Evolutionary conservation across 2,329 filamentous ascomycete species (phyloP).

Genomic region (Alternaria arbusti): DNA sequence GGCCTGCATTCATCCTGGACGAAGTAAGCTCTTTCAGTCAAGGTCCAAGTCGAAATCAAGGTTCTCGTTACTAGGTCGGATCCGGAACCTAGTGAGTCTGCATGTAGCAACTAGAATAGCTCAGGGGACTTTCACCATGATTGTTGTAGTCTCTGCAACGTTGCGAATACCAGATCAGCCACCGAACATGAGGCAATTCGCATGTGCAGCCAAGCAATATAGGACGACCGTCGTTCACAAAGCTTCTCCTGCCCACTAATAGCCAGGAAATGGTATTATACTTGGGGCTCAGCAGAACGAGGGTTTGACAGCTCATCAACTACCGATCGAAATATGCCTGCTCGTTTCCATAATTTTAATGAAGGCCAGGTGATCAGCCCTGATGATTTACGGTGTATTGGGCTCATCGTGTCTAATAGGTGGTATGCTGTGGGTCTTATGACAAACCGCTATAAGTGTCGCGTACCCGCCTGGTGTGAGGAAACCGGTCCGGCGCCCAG

Average conservation of each 20-base stretch:
- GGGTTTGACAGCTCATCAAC: slow-evolving; percentile 1
- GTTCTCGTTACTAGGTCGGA: background rate
- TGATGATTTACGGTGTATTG: slow-evolving; percentile 15
- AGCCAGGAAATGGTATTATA: slow-evolving; percentile 10
- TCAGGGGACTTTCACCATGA: background rate
- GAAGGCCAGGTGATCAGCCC: slow-evolving; percentile 17
- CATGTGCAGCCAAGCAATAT: background rate
- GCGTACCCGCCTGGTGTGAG: background rate
- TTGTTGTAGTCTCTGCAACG: background rate
- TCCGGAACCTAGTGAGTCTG: background rate
- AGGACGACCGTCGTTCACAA: background rate
- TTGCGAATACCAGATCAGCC: background rate
- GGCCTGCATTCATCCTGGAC: slow-evolving; percentile 13
- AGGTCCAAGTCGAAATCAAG: background rate
- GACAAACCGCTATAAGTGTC: background rate
- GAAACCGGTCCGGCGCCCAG: background rate
- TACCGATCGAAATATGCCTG: slow-evolving; percentile 28
- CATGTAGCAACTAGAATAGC: background rate
- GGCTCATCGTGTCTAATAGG: background rate
- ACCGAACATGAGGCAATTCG: background rate
- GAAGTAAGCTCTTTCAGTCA: background rate
- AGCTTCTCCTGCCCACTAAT: background rate
- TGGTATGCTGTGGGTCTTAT: background rate
- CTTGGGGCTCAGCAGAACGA: slow-evolving; percentile 14
- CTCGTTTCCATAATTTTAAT: slow-evolving; percentile 27